phyloP scores from a whole-genome alignment of 345 rosid genomes.

The Brassica cretica region DNA sequence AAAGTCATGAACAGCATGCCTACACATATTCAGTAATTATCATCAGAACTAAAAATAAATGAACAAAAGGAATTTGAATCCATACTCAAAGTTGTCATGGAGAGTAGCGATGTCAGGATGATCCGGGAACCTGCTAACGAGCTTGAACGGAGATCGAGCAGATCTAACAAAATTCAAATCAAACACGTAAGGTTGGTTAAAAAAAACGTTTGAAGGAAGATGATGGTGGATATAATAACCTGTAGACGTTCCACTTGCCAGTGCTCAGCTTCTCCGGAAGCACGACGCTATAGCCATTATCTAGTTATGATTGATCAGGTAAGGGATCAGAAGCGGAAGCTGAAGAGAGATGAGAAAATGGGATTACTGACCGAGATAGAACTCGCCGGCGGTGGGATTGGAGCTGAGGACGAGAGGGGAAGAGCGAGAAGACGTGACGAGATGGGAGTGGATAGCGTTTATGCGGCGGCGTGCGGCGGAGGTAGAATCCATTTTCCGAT shows the following conservation, averaged over 20 bases:
- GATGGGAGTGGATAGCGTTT: constrained; percentile 63
- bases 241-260: constrained; percentile 92
- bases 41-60: constrained; percentile 19
- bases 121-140: constrained; percentile 69
- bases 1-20: constrained; percentile 71
- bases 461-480: constrained; percentile 72
- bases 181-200: neutral
- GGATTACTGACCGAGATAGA: constrained; percentile 51
- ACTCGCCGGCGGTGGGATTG: constrained; percentile 76
- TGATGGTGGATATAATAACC: constrained; percentile 42
- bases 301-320: constrained; percentile 44
- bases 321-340: constrained; percentile 13
- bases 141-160: constrained; percentile 70
- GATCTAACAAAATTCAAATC: constrained; percentile 51
- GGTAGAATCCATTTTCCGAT: constrained; percentile 45
- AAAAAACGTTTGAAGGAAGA: neutral
- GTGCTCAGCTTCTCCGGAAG: constrained; percentile 91
- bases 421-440: constrained; percentile 41
- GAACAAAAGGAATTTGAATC: neutral
- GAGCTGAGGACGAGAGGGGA: constrained; percentile 54
- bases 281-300: constrained; percentile 80
- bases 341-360: neutral
- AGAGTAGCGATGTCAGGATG: constrained; percentile 87
- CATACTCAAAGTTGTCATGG: constrained; percentile 95
- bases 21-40: constrained; percentile 25